Evolutionary conservation across 2,329 filamentous ascomycete genomes (phyloP).

Genomic region (Erysiphe pulchra): DNA sequence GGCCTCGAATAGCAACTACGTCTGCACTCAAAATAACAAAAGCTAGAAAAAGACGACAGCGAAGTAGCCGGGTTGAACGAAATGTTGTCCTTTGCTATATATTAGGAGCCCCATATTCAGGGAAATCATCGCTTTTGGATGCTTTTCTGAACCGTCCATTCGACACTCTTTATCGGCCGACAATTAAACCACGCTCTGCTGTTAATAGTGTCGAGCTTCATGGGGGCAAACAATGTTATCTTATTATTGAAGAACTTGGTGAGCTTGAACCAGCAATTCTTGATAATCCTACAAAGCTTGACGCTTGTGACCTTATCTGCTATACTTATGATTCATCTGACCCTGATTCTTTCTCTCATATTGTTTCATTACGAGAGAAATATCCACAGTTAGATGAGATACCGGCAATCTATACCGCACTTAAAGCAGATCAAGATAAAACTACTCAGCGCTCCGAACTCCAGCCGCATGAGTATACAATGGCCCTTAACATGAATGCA

Average conservation of each 20-base stretch:
- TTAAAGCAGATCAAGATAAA: slow-evolving; percentile 91
- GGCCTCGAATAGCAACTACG: slow-evolving; percentile 50
- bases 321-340: slow-evolving; percentile 95
- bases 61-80: slow-evolving; percentile 65
- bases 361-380: slow-evolving; percentile 53
- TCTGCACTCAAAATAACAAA: slow-evolving; percentile 82
- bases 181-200: slow-evolving; percentile 77
- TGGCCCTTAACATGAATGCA: slow-evolving; percentile 61
- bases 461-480: slow-evolving; percentile 82
- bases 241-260: slow-evolving; percentile 85
- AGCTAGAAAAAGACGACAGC: slow-evolving; percentile 58
- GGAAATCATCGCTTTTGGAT: slow-evolving; percentile 77
- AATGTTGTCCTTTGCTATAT: slow-evolving; percentile 92
- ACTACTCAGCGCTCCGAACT: slow-evolving; percentile 81
- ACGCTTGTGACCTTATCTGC: slow-evolving; percentile 80
- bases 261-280: slow-evolving; percentile 87
- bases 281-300: slow-evolving; percentile 72
- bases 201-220: slow-evolving; percentile 93
- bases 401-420: slow-evolving; percentile 70
- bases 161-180: slow-evolving; percentile 61
- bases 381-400: slow-evolving; percentile 71
- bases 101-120: slow-evolving; percentile 59
- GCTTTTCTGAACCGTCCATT: slow-evolving; percentile 81
- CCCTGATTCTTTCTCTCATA: slow-evolving; percentile 82
- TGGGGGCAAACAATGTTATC: slow-evolving; percentile 87